phyloP scores from a whole-genome alignment of 2,329 filamentous ascomycete genomes.

The Bertia moriformis region DNA sequence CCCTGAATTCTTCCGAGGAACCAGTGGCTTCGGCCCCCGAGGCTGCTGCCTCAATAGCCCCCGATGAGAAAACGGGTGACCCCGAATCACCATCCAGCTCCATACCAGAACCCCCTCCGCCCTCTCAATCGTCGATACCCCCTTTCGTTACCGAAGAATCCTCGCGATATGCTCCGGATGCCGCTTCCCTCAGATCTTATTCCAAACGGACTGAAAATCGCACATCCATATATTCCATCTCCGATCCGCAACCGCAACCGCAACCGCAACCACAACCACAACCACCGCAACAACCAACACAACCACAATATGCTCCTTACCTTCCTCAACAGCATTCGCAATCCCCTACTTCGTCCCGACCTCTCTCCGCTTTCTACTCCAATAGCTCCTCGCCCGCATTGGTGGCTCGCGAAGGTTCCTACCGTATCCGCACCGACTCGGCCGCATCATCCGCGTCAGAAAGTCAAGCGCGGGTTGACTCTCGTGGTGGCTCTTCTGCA shows the following conservation, averaged over 20 bases:
- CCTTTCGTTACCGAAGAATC: not conserved
- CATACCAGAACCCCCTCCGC: not conserved
- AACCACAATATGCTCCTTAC: not conserved
- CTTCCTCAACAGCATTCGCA: not conserved
- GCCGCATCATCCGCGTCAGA: not conserved
- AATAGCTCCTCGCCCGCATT: not conserved
- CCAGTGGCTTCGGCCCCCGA: constrained; percentile 2
- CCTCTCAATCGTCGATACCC: not conserved
- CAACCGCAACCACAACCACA: not conserved
- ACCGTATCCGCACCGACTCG: not conserved
- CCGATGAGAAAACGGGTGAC: too few relatives aligned
- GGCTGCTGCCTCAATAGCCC: not conserved
- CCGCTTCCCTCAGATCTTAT: too few relatives aligned
- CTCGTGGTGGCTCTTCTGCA: not conserved
- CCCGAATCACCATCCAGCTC: too few relatives aligned
- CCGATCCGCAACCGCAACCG: not conserved
- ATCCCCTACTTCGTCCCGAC: not conserved
- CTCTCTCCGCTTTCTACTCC: not conserved
- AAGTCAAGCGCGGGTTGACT: not conserved
- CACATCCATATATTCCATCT: too few relatives aligned
- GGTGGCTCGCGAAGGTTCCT: not conserved
- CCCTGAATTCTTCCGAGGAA: constrained; percentile 7
- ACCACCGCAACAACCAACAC: not conserved
- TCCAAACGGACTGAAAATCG: too few relatives aligned
- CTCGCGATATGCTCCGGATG: too few relatives aligned